Base-by-base conservation (phyloP, 1,284 basidiomycete genomes). In the Uromyces viciae-fabae region DNA sequence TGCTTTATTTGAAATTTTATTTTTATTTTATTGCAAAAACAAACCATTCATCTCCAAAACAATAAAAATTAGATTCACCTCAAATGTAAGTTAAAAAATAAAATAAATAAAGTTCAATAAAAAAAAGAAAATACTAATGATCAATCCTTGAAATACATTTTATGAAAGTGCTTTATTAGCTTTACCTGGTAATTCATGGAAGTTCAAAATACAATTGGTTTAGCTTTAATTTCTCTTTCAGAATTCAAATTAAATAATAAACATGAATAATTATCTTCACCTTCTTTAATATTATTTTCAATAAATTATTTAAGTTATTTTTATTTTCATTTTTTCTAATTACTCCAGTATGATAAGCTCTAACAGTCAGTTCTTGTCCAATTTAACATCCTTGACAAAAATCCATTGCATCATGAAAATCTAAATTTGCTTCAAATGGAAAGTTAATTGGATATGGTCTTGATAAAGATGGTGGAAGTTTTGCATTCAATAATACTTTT, bases 371-470 rank as follows among this genome's bases (percentile, higher is more conserved):
- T 85, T 99, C 97, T 88, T 99, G 97, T 2, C 97, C 97, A 1
- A 99, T 91, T 85, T 98, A 99, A 86, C 97, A 99, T 7, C 97
- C 97, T 87, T 99, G 99, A 71, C 93, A 89, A 86, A 98, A 98
- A 86, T 98, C 95, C 84, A 99, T 95, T 95, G 84, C 4, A 14
- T 8, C 72, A 79, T 81, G 31, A 38, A 46, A 62, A 62, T 80
- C 74, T 60, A 81, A 31, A 56, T 81, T 81, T 17, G 78, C 71
- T 81, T 81, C 78, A n/a, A 81, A 74, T 2, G 78, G 78, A 52
- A 81, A 49, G 5, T 54, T 81, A 11, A 73, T 60, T 8, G 42
- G 60, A 40, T 81, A 81, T 11, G 69, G 54, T n/a, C 71, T 46
- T 17, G 78, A 64, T 17, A 81, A 36, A 17, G 78, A 73, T 19